phyloP scores from a whole-genome alignment of 495 filamentous ascomycete species.

The Penicillium manginii region DNA sequence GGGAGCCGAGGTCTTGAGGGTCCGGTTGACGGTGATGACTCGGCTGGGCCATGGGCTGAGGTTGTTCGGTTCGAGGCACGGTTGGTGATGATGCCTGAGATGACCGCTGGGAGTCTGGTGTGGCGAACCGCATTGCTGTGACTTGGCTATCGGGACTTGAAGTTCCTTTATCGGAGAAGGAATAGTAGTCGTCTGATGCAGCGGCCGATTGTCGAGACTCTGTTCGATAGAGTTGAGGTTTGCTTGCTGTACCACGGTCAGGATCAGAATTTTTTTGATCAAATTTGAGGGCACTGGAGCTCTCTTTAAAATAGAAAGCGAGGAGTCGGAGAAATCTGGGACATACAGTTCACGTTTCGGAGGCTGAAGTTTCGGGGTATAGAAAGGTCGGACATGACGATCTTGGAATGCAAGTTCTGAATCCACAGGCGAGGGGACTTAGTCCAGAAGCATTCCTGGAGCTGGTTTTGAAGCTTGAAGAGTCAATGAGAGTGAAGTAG shows the following conservation, averaged over 20 bases:
- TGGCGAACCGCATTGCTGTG: conserved; percentile 55
- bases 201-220: conserved; percentile 63
- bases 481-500: conserved; percentile 18
- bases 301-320: background rate
- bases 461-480: conserved; percentile 12
- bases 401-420: conserved; percentile 21
- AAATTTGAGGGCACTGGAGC: background rate
- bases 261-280: background rate
- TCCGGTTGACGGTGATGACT: conserved; percentile 27
- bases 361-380: conserved; percentile 34
- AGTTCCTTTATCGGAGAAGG: conserved; percentile 57
- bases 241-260: conserved; percentile 45
- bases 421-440: conserved; percentile 18
- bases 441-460: conserved; percentile 34
- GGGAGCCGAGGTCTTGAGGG: conserved; percentile 22
- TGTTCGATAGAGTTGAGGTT: conserved; percentile 56
- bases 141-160: conserved; percentile 50
- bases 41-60: conserved; percentile 16
- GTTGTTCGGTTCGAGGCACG: conserved; percentile 33
- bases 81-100: conserved; percentile 37
- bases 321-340: conserved; percentile 8
- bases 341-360: conserved; percentile 37
- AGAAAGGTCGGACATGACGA: conserved; percentile 26
- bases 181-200: conserved; percentile 71
- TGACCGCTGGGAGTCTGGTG: conserved; percentile 47